Conservation (phyloP, 2,329 filamentous ascomycete genomes). For the Venturiaceae sp. region DNA sequence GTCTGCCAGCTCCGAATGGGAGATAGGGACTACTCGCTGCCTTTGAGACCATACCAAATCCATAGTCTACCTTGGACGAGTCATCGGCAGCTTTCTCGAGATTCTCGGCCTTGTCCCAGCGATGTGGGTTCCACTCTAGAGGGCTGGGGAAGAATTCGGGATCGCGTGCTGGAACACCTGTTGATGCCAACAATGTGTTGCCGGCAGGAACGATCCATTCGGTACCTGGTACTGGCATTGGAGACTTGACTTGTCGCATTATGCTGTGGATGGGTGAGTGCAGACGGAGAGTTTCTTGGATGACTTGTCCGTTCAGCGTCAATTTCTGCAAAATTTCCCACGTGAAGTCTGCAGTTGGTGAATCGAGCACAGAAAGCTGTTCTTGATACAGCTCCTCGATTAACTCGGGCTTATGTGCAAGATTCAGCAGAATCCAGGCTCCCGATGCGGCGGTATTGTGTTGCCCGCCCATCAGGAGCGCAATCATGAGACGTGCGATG, state of each 20-base stretch:
- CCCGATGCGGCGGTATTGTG: constrained; percentile 72
- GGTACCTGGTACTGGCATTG: constrained; percentile 69
- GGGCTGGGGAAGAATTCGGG: constrained; percentile 68
- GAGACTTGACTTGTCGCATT: constrained; percentile 73
- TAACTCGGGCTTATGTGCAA: constrained; percentile 63
- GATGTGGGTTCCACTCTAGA: constrained; percentile 70
- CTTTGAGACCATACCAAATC: constrained; percentile 80
- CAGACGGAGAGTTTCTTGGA: constrained; percentile 79
- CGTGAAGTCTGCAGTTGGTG: constrained; percentile 44
- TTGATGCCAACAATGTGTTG: constrained; percentile 69
- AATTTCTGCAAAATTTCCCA: constrained; percentile 68
- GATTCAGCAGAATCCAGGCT: constrained; percentile 69
- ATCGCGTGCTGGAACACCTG: constrained; percentile 62
- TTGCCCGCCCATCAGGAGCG: constrained; percentile 74
- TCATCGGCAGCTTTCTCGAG: constrained; percentile 43
- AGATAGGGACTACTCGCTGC: constrained; percentile 77
- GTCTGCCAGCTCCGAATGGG: constrained; percentile 79
- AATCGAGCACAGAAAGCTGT: constrained; percentile 58
- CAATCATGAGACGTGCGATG: constrained; percentile 81
- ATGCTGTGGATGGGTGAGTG: constrained; percentile 86
- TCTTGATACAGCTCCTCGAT: constrained; percentile 70
- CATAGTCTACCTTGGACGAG: constrained; percentile 68
- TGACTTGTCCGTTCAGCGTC: constrained; percentile 64
- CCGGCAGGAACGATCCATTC: constrained; percentile 66
- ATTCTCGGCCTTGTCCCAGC: constrained; percentile 56